Conservation (phyloP, 495 filamentous ascomycete genomes). For the Cenococcum geophilum region DNA sequence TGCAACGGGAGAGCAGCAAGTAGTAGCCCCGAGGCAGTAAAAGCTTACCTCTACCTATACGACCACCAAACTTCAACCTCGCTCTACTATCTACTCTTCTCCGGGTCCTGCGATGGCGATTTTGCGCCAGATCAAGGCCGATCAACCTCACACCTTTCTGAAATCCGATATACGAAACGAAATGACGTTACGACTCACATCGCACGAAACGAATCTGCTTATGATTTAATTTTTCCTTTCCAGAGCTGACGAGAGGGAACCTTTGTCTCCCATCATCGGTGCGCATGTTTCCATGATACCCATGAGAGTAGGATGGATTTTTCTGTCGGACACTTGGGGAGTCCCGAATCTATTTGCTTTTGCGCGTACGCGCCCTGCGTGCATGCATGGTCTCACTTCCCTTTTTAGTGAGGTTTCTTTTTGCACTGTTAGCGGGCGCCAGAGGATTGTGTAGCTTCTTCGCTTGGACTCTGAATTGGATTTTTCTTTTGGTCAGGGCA, state of each 20-base stretch:
- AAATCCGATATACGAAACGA: constrained; percentile 6
- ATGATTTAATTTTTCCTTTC: constrained; percentile 4
- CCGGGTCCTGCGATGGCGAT: neutral
- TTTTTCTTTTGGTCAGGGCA: neutral
- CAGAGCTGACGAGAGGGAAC: constrained; percentile 14
- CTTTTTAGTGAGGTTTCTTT: neutral
- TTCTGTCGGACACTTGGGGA: constrained; percentile 13
- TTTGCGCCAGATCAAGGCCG: neutral
- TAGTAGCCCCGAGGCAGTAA: constrained; percentile 29
- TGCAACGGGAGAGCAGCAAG: constrained; percentile 74
- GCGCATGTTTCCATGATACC: constrained; percentile 26
- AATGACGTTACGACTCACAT: constrained; percentile 21
- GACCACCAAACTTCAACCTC: neutral
- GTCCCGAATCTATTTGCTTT: neutral
- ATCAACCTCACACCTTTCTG: neutral
- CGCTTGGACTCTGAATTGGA: too few relatives aligned
- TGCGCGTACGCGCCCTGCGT: neutral
- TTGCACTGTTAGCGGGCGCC: neutral
- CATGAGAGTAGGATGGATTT: constrained; percentile 25
- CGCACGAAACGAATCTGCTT: constrained; percentile 22
- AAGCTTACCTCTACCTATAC: constrained; percentile 1
- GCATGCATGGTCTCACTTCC: neutral
- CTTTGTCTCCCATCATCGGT: constrained; percentile 19
- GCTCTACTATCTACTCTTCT: neutral
- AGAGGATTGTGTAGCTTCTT: neutral